Evolutionary conservation across 2,329 filamentous ascomycete genomes (phyloP).

Genomic region (Onygena corvina): DNA sequence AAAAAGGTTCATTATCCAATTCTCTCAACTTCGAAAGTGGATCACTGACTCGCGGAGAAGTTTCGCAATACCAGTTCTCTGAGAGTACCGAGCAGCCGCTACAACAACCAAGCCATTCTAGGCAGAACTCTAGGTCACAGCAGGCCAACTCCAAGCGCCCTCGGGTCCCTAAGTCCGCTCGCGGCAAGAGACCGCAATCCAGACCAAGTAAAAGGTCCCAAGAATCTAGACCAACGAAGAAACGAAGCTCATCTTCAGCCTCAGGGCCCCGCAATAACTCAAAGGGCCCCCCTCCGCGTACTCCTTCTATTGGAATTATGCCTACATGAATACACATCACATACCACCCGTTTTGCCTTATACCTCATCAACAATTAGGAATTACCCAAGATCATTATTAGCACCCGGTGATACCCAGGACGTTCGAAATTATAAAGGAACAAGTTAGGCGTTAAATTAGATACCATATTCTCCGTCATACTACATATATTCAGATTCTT

Average conservation of each 20-base stretch:
- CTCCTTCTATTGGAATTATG: slow-evolving; percentile 28
- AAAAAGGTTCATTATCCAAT: slow-evolving; percentile 14
- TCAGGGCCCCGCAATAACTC: slow-evolving; percentile 9
- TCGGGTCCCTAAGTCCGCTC: background rate
- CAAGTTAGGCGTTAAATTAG: background rate
- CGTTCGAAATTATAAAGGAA: background rate
- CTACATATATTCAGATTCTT: background rate
- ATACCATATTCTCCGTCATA: no score
- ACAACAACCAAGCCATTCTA: background rate
- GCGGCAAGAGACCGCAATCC: background rate
- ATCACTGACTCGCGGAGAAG: slow-evolving; percentile 7
- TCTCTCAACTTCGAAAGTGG: background rate
- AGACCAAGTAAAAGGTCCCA: slow-evolving; percentile 8
- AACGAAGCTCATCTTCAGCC: slow-evolving; percentile 6
- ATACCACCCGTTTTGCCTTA: background rate
- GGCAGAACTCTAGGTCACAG: background rate
- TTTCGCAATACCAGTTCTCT: slow-evolving; percentile 16
- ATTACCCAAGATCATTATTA: background rate
- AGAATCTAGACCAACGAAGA: background rate
- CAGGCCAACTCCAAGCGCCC: slow-evolving; percentile 5
- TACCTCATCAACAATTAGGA: background rate
- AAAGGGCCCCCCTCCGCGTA: slow-evolving; percentile 11
- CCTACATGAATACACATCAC: slow-evolving; percentile 22
- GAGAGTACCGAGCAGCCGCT: slow-evolving; percentile 3
- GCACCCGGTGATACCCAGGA: background rate